These are phyloP conservation scores for Sisymbrium irio DNA, from an alignment of 345 rosid species.

Conservation along the genomic window DNA sequence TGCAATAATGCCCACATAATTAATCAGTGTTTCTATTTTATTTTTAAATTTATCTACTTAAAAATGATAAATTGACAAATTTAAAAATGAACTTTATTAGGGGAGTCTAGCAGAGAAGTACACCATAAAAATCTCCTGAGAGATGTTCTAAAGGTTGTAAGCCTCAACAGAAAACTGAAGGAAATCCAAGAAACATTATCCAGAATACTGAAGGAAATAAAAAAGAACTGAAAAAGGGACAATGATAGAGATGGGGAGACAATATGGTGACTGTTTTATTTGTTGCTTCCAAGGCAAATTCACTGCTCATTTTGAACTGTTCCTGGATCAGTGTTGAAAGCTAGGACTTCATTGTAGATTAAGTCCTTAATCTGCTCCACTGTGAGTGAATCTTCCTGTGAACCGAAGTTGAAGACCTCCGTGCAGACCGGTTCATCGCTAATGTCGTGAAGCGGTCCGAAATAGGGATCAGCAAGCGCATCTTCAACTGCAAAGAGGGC, in stretches of 20 bases:
- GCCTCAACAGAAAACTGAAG: neutral
- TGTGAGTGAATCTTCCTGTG: conserved; percentile 62
- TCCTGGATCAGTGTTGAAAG: conserved; percentile 72
- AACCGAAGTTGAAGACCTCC: conserved; percentile 68
- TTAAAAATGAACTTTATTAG: neutral
- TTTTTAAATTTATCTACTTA: neutral
- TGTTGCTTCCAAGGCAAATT: neutral
- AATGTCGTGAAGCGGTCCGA: conserved; percentile 53
- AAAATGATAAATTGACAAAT: neutral
- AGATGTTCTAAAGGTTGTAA: neutral
- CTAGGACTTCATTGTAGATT: conserved; percentile 75
- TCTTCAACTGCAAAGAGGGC: conserved; percentile 52
- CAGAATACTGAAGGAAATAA: neutral
- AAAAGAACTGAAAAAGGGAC: neutral
- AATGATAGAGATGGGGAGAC: neutral
- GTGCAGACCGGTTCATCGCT: conserved; percentile 76
- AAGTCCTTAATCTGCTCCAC: conserved; percentile 87
- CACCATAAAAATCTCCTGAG: neutral
- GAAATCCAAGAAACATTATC: neutral
- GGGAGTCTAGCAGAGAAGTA: neutral
- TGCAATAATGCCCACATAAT: conserved; percentile 23
- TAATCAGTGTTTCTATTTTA: neutral
- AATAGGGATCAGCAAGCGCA: conserved; percentile 88
- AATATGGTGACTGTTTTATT: neutral
- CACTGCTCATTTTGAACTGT: neutral